Evolutionary conservation across 805 yeast genomes (phyloP), one percentile per base, ranked within the genome.

Genomic region (Sungouiella blattae): DNA sequence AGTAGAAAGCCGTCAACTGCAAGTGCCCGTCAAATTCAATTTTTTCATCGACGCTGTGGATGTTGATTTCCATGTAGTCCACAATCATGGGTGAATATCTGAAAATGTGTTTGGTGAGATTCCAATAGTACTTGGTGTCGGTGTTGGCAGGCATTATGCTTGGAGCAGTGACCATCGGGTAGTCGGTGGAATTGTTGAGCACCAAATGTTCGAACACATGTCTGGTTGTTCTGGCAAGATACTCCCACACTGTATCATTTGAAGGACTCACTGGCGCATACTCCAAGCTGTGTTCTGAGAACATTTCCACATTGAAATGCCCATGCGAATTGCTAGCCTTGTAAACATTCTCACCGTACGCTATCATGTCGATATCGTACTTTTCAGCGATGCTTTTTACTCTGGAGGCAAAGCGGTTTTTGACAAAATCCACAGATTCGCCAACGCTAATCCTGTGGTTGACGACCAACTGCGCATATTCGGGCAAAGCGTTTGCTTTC

Each of bases 91-190:
- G 83, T 28, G 69, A 67, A 53, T 69, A 78, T 37, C 89, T 67
- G 62, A 68, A 83, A 34, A 83, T 79, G 49, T 81, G 73, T 23
- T 66, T 56, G 2, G 83, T 73, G 47, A 83, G 59, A 28, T 59
- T 52, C 87, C 87, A 80, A 57, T 79, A 83, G 49, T 72, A 68
- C 39, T 66, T 63, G 4, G 88, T 82, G 51, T 83, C 89, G 3
- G 89, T 83, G 56, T 81, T 82, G 14, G 82, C 88, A 3, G 83
- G 67, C 71, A 77, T 73, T 26, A 82, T 53, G 16, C 73, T 62
- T 2, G 88, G 87, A 3, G 83, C 67, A n/a, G 77, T 69, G 27
- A 73, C 49, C 11, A 70, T 47, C 12, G 63, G 62, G 9, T 35
- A 30, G 14, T 33, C 43, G 18, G 36, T 34, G 4, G 42, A 35